These are phyloP conservation scores for Lactarius sanguifluus DNA, from an alignment of 768 basidiomycete genomes.

Conservation along the genomic window DNA sequence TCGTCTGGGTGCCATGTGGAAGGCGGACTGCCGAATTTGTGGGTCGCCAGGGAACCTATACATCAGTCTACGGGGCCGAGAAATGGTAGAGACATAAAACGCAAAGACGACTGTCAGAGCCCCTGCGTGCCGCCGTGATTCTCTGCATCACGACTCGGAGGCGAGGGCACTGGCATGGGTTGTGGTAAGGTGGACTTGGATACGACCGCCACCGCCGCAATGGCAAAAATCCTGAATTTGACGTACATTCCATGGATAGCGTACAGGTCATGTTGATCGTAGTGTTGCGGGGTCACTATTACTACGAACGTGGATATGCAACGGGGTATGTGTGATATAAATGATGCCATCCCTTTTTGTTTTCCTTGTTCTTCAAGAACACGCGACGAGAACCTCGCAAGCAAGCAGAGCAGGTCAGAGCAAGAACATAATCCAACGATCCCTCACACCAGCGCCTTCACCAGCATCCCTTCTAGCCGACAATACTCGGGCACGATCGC, in stretches of 20 bases:
- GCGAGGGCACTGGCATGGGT: neutral
- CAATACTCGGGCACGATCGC: conserved; percentile 83
- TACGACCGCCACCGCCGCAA: neutral
- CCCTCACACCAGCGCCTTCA: conserved; percentile 54
- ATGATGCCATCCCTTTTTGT: conserved; percentile 18
- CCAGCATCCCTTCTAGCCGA: conserved; percentile 74
- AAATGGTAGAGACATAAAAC: neutral
- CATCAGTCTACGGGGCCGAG: neutral
- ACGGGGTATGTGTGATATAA: conserved; percentile 18
- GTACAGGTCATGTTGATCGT: conserved; percentile 4
- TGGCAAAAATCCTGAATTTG: neutral
- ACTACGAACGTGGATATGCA: conserved; percentile 11
- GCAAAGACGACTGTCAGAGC: neutral
- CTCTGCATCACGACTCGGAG: neutral
- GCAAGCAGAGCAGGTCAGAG: conserved; percentile 28
- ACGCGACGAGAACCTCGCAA: conserved; percentile 12
- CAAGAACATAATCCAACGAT: conserved; percentile 11
- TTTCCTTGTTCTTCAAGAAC: neutral
- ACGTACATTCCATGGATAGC: conserved; percentile 8
- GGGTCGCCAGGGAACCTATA: too few relatives aligned
- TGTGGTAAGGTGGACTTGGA: neutral
- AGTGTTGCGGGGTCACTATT: neutral
- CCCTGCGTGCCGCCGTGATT: neutral
- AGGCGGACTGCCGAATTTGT: too few relatives aligned
- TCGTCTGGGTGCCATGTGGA: neutral